These are phyloP conservation scores for Sclerotinia spermophila DNA, from an alignment of 2,329 filamentous ascomycete genomes.

Conservation along the genomic window DNA sequence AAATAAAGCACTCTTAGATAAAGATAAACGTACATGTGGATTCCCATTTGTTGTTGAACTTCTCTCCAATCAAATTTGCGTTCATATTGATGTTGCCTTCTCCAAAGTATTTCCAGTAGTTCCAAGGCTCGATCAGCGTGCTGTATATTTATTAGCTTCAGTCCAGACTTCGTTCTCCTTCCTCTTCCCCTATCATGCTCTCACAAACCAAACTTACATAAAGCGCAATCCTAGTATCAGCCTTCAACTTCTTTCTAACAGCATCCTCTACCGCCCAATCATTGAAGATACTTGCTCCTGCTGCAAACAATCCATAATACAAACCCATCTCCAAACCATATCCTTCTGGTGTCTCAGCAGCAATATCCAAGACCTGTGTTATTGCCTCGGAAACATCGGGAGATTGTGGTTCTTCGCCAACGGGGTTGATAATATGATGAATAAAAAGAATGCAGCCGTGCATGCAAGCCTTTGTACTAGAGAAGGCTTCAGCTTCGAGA, in stretches of 20 bases:
- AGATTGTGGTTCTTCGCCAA: slow-evolving; percentile 24
- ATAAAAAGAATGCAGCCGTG: slow-evolving; percentile 34
- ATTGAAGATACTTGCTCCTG: slow-evolving; percentile 33
- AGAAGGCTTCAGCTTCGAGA: slow-evolving; percentile 34
- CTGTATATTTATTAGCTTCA: slow-evolving; percentile 23
- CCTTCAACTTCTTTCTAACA: slow-evolving; percentile 31
- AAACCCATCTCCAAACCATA: slow-evolving; percentile 36
- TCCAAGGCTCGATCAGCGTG: slow-evolving; percentile 34
- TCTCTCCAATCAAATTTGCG: slow-evolving; percentile 35
- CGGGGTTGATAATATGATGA: slow-evolving; percentile 33
- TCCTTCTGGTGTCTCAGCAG: slow-evolving; percentile 33
- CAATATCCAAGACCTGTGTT: slow-evolving; percentile 32
- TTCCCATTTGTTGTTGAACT: slow-evolving; percentile 35
- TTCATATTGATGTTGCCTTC: slow-evolving; percentile 33
- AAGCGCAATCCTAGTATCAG: slow-evolving; percentile 32
- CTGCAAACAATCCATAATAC: slow-evolving; percentile 36
- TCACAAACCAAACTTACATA: slow-evolving; percentile 29
- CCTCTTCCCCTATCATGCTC: not conserved
- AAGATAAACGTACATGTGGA: slow-evolving; percentile 30
- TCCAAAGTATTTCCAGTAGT: slow-evolving; percentile 35
- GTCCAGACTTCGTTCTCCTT: not conserved
- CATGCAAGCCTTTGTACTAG: slow-evolving; percentile 33
- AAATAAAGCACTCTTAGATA: no score
- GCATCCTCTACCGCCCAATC: slow-evolving; percentile 30
- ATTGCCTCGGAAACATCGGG: slow-evolving; percentile 31